Conservation (phyloP, 441 rosid genomes). For the Pelargonium citronellum region DNA sequence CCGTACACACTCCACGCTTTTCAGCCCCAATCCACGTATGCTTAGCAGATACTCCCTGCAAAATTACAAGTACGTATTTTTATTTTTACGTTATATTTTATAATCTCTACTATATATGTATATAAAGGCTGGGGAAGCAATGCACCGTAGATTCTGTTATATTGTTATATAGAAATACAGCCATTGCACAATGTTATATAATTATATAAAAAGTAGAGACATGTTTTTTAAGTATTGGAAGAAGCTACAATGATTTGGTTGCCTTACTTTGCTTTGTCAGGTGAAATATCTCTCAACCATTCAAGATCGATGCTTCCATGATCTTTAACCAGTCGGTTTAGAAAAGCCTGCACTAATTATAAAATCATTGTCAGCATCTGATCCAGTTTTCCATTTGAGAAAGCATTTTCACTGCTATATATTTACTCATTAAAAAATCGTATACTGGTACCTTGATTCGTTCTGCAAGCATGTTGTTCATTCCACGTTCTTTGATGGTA, state of each 20-base stretch:
- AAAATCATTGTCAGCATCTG: slow-evolving; percentile 25
- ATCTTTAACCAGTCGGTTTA: slow-evolving; percentile 46
- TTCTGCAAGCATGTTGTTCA: slow-evolving; percentile 70
- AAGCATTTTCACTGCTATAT: neutral
- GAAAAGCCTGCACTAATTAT: slow-evolving; percentile 50
- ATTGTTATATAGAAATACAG: neutral
- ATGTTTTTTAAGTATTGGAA: neutral
- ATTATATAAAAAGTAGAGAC: neutral
- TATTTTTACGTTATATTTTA: neutral
- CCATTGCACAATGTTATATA: neutral
- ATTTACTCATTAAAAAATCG: slow-evolving; percentile 10
- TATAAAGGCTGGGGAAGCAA: neutral
- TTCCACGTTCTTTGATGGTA: slow-evolving; percentile 80
- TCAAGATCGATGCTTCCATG: slow-evolving; percentile 61
- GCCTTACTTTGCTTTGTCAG: slow-evolving; percentile 78
- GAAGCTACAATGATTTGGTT: slow-evolving; percentile 6
- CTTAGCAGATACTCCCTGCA: slow-evolving; percentile 85
- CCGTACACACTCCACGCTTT: slow-evolving; percentile 97
- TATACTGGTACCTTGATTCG: slow-evolving; percentile 51
- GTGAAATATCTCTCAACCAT: slow-evolving; percentile 75
- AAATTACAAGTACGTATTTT: neutral
- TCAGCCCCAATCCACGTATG: slow-evolving; percentile 79
- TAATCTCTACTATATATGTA: neutral
- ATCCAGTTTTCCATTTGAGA: slow-evolving; percentile 4
- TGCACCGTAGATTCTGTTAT: slow-evolving; percentile 3